Evolutionary conservation across 129 eudicot species (phyloP).

Genomic region (Flaveria brownii): DNA sequence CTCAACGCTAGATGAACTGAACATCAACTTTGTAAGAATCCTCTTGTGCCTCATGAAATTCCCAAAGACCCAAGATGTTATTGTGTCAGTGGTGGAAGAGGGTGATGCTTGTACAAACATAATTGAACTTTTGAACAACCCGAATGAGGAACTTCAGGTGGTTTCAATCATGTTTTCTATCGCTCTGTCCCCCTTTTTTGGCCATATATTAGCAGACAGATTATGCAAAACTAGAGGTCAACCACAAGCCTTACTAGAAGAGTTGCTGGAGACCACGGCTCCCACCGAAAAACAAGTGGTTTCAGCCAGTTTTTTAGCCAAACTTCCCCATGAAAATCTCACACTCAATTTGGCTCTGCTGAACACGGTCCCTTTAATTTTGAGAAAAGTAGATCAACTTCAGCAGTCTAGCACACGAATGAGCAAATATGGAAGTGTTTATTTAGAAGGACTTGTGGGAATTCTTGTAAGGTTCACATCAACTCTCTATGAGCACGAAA

Average conservation of each 20-base stretch:
- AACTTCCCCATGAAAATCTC: slow-evolving; percentile 75
- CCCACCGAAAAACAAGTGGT: slow-evolving; percentile 61
- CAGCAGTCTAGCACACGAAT: slow-evolving; percentile 47
- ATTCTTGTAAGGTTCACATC: slow-evolving; percentile 64
- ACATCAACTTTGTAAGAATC: slow-evolving; percentile 59
- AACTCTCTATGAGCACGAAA: slow-evolving; percentile 60
- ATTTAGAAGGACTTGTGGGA: slow-evolving; percentile 73
- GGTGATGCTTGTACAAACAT: slow-evolving; percentile 52
- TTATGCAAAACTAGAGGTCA: slow-evolving; percentile 67
- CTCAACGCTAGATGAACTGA: slow-evolving; percentile 54
- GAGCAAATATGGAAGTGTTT: slow-evolving; percentile 54
- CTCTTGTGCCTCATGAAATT: slow-evolving; percentile 52
- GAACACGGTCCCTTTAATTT: slow-evolving; percentile 39
- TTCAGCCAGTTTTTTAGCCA: slow-evolving; percentile 61
- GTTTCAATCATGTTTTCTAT: slow-evolving; percentile 47
- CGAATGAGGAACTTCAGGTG: slow-evolving; percentile 56
- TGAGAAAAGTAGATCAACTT: slow-evolving; percentile 40
- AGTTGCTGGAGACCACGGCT: slow-evolving; percentile 33
- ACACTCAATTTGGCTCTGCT: slow-evolving; percentile 56
- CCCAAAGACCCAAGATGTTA: slow-evolving; percentile 37
- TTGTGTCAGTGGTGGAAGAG: slow-evolving; percentile 52
- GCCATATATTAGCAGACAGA: slow-evolving; percentile 55
- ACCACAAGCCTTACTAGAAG: slow-evolving; percentile 57
- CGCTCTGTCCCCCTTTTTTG: slow-evolving; percentile 53
- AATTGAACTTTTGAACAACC: slow-evolving; percentile 50